These are phyloP conservation scores for Mortierella antarctica DNA, from an alignment of 192 early-diverging fungal species.

Conservation along the genomic window DNA sequence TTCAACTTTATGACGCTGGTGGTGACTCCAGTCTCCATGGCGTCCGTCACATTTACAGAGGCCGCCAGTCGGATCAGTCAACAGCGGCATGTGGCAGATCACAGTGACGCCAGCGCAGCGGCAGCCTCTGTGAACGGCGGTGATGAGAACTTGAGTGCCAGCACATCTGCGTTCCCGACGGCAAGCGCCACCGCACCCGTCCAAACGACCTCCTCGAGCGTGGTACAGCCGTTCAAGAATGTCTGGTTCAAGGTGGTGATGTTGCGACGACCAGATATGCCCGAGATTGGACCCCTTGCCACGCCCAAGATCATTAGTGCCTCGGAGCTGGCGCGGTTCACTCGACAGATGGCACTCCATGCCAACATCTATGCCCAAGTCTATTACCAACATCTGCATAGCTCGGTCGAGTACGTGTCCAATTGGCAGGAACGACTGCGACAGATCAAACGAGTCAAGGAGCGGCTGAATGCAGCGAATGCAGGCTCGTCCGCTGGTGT, in stretches of 20 bases:
- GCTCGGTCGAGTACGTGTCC: conserved; percentile 80
- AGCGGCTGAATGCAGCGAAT: conserved; percentile 44
- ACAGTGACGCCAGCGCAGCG: not conserved
- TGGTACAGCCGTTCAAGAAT: conserved; percentile 51
- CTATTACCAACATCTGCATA: conserved; percentile 74
- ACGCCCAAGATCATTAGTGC: conserved; percentile 89
- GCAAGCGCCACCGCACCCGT: not conserved
- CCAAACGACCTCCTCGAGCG: not conserved
- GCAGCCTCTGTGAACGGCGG: not conserved
- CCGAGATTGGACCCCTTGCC: conserved; percentile 81
- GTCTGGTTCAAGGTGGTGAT: conserved; percentile 69
- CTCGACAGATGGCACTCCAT: conserved; percentile 86
- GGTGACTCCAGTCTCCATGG: conserved; percentile 76
- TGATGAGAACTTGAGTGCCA: not conserved
- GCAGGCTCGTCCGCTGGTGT: conserved; percentile 8
- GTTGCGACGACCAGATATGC: conserved; percentile 81
- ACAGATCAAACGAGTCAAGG: conserved; percentile 88
- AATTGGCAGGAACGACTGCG: conserved; percentile 91
- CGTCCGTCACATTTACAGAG: conserved; percentile 38
- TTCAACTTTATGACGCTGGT: conserved; percentile 98
- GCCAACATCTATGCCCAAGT: conserved; percentile 92
- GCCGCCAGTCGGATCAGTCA: conserved; percentile 16
- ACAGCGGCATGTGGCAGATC: conserved; percentile 22
- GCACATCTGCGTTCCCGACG: not conserved
- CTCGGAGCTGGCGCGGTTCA: conserved; percentile 79